Conservation (phyloP, 202 grass and related monocot genomes). For the Thinopyrum obtusiflorum region DNA sequence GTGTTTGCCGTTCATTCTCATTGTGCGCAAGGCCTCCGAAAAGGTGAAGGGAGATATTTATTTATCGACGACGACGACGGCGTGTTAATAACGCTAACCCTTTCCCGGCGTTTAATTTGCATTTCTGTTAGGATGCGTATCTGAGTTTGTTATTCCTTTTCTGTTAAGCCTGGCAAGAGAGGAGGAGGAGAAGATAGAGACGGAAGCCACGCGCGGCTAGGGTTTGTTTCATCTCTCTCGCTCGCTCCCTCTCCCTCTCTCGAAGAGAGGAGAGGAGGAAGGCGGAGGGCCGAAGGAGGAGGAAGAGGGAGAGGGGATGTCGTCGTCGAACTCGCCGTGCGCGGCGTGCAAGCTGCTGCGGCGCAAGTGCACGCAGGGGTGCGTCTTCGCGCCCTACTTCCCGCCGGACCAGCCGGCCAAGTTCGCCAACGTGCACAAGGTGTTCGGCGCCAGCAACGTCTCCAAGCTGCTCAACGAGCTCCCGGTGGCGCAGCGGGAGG, state of each 20-base stretch:
- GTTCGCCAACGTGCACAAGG: conserved; percentile 82
- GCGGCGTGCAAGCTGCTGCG: conserved; percentile 91
- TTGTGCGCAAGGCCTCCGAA: background rate
- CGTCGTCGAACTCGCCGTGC: conserved; percentile 71
- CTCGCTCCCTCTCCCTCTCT: background rate
- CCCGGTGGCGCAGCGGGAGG: conserved; percentile 56
- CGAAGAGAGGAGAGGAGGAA: background rate
- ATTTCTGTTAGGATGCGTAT: conserved; percentile 17
- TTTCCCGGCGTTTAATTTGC: background rate
- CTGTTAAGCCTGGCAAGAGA: background rate
- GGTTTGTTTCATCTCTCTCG: background rate
- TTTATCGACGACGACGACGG: background rate
- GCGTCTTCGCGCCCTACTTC: conserved; percentile 88
- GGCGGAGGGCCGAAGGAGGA: background rate
- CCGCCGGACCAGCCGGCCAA: conserved; percentile 77
- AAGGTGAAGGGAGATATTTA: background rate
- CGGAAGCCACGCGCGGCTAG: background rate
- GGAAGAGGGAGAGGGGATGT: background rate
- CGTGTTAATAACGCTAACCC: conserved; percentile 11
- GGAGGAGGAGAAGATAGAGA: background rate
- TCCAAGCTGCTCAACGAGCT: conserved; percentile 84
- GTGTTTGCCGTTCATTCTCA: background rate
- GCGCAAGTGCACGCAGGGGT: conserved; percentile 85
- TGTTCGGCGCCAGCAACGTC: conserved; percentile 97
- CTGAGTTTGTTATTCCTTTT: conserved; percentile 8